These are phyloP conservation scores for Sporothrix inflata DNA, from an alignment of 2,329 filamentous ascomycete genomes.

Conservation along the genomic window DNA sequence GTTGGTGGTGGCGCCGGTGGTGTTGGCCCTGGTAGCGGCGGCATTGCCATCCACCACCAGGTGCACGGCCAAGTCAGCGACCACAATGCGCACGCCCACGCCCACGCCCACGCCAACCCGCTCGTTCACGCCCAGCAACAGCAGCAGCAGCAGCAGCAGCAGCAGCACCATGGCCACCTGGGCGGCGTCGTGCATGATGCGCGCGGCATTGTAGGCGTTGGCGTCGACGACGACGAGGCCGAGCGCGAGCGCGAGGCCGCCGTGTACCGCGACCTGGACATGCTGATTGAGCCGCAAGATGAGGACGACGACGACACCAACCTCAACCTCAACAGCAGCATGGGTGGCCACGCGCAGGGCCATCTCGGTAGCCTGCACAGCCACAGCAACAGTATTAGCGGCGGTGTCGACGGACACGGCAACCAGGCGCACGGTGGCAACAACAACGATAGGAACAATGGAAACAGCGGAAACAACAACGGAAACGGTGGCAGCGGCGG, in stretches of 20 bases:
- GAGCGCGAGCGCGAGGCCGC: conserved; percentile 47
- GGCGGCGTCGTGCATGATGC: conserved; percentile 24
- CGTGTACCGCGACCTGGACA: conserved; percentile 55
- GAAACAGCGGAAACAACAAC: neutral
- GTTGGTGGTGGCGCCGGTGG: neutral
- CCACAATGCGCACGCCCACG: conserved; percentile 19
- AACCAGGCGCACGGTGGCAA: neutral
- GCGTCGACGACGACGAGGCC: conserved; percentile 38
- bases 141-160: neutral
- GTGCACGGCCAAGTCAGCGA: conserved; percentile 26
- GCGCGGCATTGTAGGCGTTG: conserved; percentile 32
- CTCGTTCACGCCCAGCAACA: conserved; percentile 5
- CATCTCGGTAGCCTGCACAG: neutral
- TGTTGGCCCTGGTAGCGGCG: neutral
- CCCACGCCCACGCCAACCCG: conserved; percentile 3
- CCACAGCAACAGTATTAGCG: conserved; percentile 10
- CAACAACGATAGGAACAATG: neutral
- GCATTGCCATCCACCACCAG: conserved; percentile 16
- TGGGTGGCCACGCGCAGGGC: neutral
- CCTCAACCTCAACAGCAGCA: conserved; percentile 33
- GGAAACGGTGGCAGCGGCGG: conserved; percentile 4
- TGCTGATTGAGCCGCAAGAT: conserved; percentile 54
- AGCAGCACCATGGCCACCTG: conserved; percentile 14
- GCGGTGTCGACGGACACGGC: neutral
- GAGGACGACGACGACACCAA: conserved; percentile 47